Evolutionary conservation across 2,329 filamentous ascomycete genomes (phyloP).

Genomic region (Fusarium anguioides): DNA sequence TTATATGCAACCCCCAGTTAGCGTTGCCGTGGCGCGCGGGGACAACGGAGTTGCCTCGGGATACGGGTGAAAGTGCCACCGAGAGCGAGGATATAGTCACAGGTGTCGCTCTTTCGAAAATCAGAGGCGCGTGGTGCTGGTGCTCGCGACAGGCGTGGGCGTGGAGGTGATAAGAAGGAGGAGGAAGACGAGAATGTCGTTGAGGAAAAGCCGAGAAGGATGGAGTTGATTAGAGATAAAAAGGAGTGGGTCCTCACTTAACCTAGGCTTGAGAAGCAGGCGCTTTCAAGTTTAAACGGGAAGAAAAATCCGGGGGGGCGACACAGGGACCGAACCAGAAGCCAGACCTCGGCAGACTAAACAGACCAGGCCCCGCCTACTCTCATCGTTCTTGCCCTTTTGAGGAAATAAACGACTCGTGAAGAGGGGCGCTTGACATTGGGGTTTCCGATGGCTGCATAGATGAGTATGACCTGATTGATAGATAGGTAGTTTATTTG

Average conservation of each 20-base stretch:
- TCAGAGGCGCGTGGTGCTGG: not conserved
- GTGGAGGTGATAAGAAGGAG: slow-evolving; percentile 3
- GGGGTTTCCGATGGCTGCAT: not conserved
- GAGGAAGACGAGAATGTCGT: slow-evolving; percentile 11
- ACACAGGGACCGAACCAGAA: slow-evolving; percentile 32
- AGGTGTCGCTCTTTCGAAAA: not conserved
- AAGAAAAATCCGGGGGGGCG: slow-evolving; percentile 47
- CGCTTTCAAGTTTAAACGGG: slow-evolving; percentile 29
- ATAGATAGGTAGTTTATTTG: too few relatives aligned
- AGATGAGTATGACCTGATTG: not conserved
- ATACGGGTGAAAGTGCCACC: slow-evolving; percentile 21
- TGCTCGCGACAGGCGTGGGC: slow-evolving; percentile 13
- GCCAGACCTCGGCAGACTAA: slow-evolving; percentile 42
- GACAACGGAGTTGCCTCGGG: slow-evolving; percentile 40
- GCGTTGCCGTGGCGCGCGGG: slow-evolving; percentile 35
- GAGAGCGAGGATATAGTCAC: not conserved
- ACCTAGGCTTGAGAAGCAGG: slow-evolving; percentile 13
- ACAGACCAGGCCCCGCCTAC: slow-evolving; percentile 12
- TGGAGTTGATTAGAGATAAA: slow-evolving; percentile 32
- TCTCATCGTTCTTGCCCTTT: slow-evolving; percentile 29
- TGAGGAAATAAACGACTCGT: slow-evolving; percentile 1
- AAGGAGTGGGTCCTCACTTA: slow-evolving; percentile 26
- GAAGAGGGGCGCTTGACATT: not conserved
- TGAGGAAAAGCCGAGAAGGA: slow-evolving; percentile 29
- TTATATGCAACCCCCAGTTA: slow-evolving; percentile 39